Percentiles rank a stretch among this genome's conserved stretches.
Evolutionary conservation across 1,139 yeast genomes (phyloP).

Genomic region (Blastobotrys serpentis): DNA sequence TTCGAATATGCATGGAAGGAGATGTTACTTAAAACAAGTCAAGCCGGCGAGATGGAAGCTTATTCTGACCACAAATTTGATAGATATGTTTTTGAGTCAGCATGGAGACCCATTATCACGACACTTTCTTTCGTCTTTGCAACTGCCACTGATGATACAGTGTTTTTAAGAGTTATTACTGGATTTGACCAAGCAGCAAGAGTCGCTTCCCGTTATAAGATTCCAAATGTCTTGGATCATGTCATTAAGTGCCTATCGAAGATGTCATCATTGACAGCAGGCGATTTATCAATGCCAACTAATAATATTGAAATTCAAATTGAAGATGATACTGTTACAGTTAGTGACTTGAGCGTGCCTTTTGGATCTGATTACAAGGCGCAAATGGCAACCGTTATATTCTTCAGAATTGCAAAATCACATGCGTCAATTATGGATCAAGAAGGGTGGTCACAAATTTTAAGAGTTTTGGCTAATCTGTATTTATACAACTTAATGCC

Average conservation of each 20-base stretch:
- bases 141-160: conserved; percentile 87
- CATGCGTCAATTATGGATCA: conserved; percentile 43
- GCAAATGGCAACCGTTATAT: conserved; percentile 80
- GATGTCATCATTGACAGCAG: conserved; percentile 48
- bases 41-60: conserved; percentile 32
- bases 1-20: conserved; percentile 95
- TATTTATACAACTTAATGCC: conserved; percentile 72
- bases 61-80: conserved; percentile 51
- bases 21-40: conserved; percentile 50
- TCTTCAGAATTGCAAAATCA: conserved; percentile 72
- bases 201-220: conserved; percentile 64
- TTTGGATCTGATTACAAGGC: conserved; percentile 92
- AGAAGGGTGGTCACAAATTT: conserved; percentile 59
- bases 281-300: conserved; percentile 40
- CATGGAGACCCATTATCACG: conserved; percentile 61
- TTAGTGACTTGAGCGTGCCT: conserved; percentile 76
- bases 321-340: conserved; percentile 59
- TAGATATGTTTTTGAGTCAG: conserved; percentile 60
- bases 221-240: conserved; percentile 59
- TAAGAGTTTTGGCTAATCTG: conserved; percentile 60
- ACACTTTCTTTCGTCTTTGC: conserved; percentile 75
- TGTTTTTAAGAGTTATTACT: conserved; percentile 81
- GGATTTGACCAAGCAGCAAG: conserved; percentile 82
- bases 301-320: conserved; percentile 43
- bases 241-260: conserved; percentile 63